Percentiles rank a stretch among this genome's conserved stretches.
Evolutionary conservation across 2,329 filamentous ascomycete genomes (phyloP).

Genomic region (Leptographium procerum): DNA sequence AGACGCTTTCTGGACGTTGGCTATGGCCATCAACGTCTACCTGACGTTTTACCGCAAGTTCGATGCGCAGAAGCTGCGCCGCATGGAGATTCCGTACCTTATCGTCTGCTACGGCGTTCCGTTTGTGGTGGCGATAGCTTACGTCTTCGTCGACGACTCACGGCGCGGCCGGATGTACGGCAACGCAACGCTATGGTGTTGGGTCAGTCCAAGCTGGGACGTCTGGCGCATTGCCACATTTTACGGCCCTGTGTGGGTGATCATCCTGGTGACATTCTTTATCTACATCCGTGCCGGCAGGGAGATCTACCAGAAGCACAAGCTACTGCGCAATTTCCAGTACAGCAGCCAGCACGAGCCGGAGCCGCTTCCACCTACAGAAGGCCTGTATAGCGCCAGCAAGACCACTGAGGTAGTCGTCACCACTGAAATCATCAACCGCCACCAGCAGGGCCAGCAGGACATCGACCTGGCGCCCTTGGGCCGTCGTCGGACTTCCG

Average conservation of each 20-base stretch:
- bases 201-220: slow-evolving; percentile 57
- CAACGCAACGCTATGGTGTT: slow-evolving; percentile 71
- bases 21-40: slow-evolving; percentile 78
- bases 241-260: slow-evolving; percentile 60
- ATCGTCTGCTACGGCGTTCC: slow-evolving; percentile 62
- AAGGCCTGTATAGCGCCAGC: slow-evolving; percentile 34
- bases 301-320: slow-evolving; percentile 56
- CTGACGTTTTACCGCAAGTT: slow-evolving; percentile 70
- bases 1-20: slow-evolving; percentile 65
- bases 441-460: slow-evolving; percentile 11
- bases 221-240: slow-evolving; percentile 63
- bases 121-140: slow-evolving; percentile 55
- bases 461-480: slow-evolving; percentile 24
- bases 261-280: slow-evolving; percentile 48
- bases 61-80: slow-evolving; percentile 49
- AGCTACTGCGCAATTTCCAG: slow-evolving; percentile 45
- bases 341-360: slow-evolving; percentile 36
- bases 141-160: slow-evolving; percentile 48
- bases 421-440: slow-evolving; percentile 35
- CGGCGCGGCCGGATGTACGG: slow-evolving; percentile 53
- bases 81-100: slow-evolving; percentile 61
- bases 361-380: slow-evolving; percentile 25
- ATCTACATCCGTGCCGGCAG: slow-evolving; percentile 57
- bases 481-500: slow-evolving; percentile 11
- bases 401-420: slow-evolving; percentile 57